phyloP scores from a whole-genome alignment of 306 rosid species.

The Vigna nakashimae region DNA sequence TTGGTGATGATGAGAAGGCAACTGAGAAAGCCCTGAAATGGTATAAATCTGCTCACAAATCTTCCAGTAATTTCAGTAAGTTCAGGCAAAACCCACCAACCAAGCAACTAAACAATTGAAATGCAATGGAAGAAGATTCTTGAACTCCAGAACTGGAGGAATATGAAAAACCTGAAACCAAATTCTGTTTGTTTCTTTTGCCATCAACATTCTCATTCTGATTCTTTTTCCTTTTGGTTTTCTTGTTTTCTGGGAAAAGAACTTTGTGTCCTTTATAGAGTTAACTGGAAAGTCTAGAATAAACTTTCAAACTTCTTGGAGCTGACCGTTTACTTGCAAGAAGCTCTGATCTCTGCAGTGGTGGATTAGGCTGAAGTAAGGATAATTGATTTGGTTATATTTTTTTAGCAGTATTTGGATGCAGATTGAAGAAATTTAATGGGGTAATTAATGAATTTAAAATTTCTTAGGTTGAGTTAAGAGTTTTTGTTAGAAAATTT shows the following conservation, averaged over 20 bases:
- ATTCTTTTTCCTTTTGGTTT: constrained; percentile 53
- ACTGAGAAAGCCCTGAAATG: background rate
- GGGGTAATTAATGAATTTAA: no score
- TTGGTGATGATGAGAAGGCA: constrained; percentile 8
- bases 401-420: no score
- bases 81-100: constrained; percentile 29
- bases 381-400: background rate
- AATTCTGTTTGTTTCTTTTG: constrained; percentile 38
- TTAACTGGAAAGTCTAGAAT: background rate
- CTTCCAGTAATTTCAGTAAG: constrained; percentile 26
- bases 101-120: constrained; percentile 42
- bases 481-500: no score
- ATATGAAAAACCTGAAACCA: constrained; percentile 13
- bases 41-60: constrained; percentile 11
- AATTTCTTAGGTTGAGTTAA: no score
- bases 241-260: constrained; percentile 48
- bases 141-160: background rate
- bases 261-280: constrained; percentile 35
- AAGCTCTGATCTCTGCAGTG: background rate
- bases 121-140: constrained; percentile 42
- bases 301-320: background rate
- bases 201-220: constrained; percentile 40
- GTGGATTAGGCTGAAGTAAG: background rate
- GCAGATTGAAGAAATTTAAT: no score
- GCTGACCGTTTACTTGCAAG: background rate